These are phyloP conservation scores for Cercospora citrullina DNA, from an alignment of 2,329 filamentous ascomycete species.

Conservation along the genomic window DNA sequence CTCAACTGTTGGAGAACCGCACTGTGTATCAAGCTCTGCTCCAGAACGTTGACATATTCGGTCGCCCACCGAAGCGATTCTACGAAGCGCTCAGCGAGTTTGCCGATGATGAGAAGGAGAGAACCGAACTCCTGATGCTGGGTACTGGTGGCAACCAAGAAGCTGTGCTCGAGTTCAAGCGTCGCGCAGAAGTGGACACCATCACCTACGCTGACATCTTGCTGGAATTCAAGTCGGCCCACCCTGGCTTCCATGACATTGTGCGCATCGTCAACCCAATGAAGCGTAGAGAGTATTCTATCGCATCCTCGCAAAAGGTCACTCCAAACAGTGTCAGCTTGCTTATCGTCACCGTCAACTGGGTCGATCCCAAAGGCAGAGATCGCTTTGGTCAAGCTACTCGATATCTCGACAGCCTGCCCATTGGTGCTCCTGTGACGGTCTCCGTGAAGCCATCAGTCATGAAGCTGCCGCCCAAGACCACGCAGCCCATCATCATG, in stretches of 20 bases:
- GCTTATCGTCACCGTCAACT: slow-evolving; percentile 96
- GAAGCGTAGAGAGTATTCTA: slow-evolving; percentile 98
- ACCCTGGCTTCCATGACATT: slow-evolving; percentile 84
- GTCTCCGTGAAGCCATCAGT: slow-evolving; percentile 96
- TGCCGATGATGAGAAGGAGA: slow-evolving; percentile 78
- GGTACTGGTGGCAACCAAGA: slow-evolving; percentile 63
- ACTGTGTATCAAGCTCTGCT: slow-evolving; percentile 89
- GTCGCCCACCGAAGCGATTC: slow-evolving; percentile 95
- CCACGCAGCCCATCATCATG: slow-evolving; percentile 96
- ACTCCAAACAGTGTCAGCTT: slow-evolving; percentile 85
- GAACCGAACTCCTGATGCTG: slow-evolving; percentile 73
- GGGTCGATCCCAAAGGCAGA: slow-evolving; percentile 85
- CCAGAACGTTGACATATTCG: slow-evolving; percentile 95
- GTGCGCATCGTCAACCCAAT: slow-evolving; percentile 82
- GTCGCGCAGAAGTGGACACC: slow-evolving; percentile 84
- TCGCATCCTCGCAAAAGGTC: slow-evolving; percentile 94
- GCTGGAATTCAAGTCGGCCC: slow-evolving; percentile 85
- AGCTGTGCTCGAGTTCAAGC: slow-evolving; percentile 88
- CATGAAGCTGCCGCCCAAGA: slow-evolving; percentile 91
- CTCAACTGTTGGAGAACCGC: slow-evolving; percentile 73
- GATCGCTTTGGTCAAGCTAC: slow-evolving; percentile 92
- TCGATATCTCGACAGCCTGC: slow-evolving; percentile 77
- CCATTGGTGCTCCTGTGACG: slow-evolving; percentile 75
- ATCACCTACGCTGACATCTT: slow-evolving; percentile 89
- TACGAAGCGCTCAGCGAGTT: slow-evolving; percentile 90